Conservation (phyloP, 345 rosid genomes). For the Lepidium africanum region DNA sequence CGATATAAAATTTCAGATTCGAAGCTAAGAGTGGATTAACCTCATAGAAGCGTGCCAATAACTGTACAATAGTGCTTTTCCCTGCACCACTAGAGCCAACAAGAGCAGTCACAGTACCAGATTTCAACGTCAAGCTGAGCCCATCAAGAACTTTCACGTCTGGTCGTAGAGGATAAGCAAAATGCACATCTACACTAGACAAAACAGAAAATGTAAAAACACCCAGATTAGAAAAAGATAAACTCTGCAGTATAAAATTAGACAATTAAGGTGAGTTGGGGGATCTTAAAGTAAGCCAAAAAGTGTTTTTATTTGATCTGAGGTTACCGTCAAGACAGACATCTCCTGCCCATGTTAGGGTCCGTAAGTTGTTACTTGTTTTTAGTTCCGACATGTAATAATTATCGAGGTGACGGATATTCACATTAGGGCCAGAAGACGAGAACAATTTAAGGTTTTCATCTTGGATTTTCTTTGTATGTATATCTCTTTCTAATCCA, state of each 20-base stretch:
- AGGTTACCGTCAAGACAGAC: conserved; percentile 72
- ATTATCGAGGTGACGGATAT: conserved; percentile 29
- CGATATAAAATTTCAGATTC: neutral
- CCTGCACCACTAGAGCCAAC: conserved; percentile 99
- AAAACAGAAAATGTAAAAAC: neutral
- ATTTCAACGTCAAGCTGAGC: conserved; percentile 58
- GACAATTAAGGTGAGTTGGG: neutral
- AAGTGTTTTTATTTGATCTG: neutral
- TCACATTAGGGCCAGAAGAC: conserved; percentile 41
- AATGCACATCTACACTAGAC: conserved; percentile 63
- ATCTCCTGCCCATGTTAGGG: conserved; percentile 81
- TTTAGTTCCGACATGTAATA: conserved; percentile 71
- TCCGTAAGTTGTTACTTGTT: conserved; percentile 46
- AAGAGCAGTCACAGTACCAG: conserved; percentile 85
- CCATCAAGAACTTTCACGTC: conserved; percentile 68
- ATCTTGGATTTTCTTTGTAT: conserved; percentile 41
- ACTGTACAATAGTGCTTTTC: conserved; percentile 91
- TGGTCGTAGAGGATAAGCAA: conserved; percentile 84
- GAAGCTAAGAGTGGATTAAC: conserved; percentile 25
- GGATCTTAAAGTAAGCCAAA: neutral
- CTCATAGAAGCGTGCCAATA: conserved; percentile 93
- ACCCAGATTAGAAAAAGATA: neutral
- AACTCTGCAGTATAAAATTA: neutral
- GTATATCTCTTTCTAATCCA: conserved; percentile 83
- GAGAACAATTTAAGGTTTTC: conserved; percentile 51